Evolutionary conservation across 2,329 filamentous ascomycete species (phyloP), one percentile per base, ranked within the genome.

Genomic region (Herpomyces periplanetae): DNA sequence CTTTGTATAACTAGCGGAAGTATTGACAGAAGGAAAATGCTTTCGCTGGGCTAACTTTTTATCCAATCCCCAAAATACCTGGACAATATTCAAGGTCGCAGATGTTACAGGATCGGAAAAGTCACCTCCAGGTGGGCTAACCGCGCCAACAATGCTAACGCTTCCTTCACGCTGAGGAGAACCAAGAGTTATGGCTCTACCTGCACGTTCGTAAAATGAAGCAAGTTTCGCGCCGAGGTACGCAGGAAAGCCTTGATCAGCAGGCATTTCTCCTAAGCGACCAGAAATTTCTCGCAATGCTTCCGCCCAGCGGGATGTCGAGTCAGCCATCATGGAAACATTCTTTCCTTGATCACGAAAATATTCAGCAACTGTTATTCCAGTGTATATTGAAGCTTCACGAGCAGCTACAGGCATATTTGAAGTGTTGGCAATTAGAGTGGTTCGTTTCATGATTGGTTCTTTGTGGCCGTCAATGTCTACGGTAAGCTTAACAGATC

Each of bases 271-370:
- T 51, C 80, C 80, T 24, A 96, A 51, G 52, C 80, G 80, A 50
- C 80, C 80, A 13, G 80, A 96, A 39, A 96, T 61, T 42, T 96
- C 80, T 65, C 80, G 71, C 38, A 96, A 55, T 35, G 80, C 80
- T 47, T 96, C 80, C 27, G 80, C 80, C 80, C 80, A 96, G 28
- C 80, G 71, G 20, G 80, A 96, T 20, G 75, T 65, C 8, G 80
- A 91, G 43, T 96, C 80, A 27, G 80, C 80, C 80, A 96, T 96
- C 80, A 96, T 96, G 31, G 80, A 75, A 15, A 96, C 80, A 38
- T 87, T 54, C 42, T 91, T 75, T 27, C 80, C 80, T 42, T 87
- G 69, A 35, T 96, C 80, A 28, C 80, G 55, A 49, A 91, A 91
- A 34, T 96, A 96, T 38, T 96, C 80, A 16, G 69, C 66, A 1